Base-by-base conservation (phyloP, 1,284 basidiomycete species). In the Tetrapyrgos nigripes region DNA sequence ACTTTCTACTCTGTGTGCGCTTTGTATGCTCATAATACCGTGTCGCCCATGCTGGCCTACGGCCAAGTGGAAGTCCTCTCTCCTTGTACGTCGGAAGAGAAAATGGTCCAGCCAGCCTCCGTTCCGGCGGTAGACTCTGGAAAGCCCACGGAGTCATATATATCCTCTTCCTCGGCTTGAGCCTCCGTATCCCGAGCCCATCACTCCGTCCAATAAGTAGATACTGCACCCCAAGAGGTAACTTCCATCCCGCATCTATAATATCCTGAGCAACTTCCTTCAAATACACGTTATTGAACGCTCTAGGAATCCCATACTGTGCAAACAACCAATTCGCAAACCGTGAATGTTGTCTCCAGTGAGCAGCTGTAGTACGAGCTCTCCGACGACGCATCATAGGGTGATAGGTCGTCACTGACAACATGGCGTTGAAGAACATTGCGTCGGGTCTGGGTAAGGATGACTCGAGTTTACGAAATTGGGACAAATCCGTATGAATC, bases 391-490 rank as follows among this genome's bases (percentile, higher is more conserved):
- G 55, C 68, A 72, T 76, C 44, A 64, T 56, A 6, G 70, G 66
- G n/a, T 69, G 70, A 3, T 74, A 71, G 3, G 60, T 53, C 68
- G 62, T 70, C 23, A 86, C 73, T 14, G 75, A 71, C 17, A 92
- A 69, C 3, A 85, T 78, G 3, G 85, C 83, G 57, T 90, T 90
- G 75, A 86, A 91, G 69, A 91, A 90, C 35, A 82, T 78, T 10
- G 79, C 81, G 64, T 92, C 90, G 0, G 86, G 83, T 9, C 62
- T 62, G 3, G 86, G 84, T 10, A 76, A n/a, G 17, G 13, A 5
- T 40, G 8, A 5, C 4, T 71, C 58, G 19, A 77, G 57, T 27
- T 62, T 40, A 14, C n/a, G n/a, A n/a, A n/a, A n/a, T n/a, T n/a
- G n/a, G n/a, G n/a, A n/a, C n/a, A n/a, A n/a, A n/a, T 23, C 50